Base-by-base conservation (phyloP, 352 stramenopile species). In the Blastocystis sp. region DNA sequence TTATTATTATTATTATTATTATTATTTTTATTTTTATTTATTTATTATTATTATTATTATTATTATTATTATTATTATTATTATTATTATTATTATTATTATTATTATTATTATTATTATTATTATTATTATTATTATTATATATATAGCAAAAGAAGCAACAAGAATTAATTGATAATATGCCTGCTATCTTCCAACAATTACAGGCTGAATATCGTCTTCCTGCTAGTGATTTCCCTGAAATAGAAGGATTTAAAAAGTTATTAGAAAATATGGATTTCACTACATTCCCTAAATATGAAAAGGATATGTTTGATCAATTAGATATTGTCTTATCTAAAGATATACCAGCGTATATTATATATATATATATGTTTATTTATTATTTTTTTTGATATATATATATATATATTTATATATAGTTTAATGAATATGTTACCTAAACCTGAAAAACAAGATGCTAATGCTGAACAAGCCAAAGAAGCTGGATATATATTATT, bases 181-280 rank as follows among this genome's bases (percentile, higher is more conserved):
- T 96, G 70, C 77, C 73, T 16, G 82, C 89, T 49, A 80, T 91
- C 25, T 96, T 98, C 67, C 80, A 84, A n/a, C 83, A 90, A 19
- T 82, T 96, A 28, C 80, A 94, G 66, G 90, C 91, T 56, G 93
- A 95, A 68, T 91, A 94, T 73, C 83, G 93, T 62, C 71, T 96
- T 21, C 79, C 81, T 7, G 78, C 80, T 0, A 79, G 52, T 55
- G 84, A 94, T 55, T 93, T 95, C 65, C 86, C 86, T 6, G 73
- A 87, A 57, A 54, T 92, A 23, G 75, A 89, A 2, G 77, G 86
- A 2, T 94, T 93, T 65, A 64, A 72, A 7, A 55, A 69, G 23
- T 78, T 84, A 35, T 79, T 87, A 19, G 48, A 72, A 2, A 74
- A 82, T 9, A 76, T 80, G 52, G 85, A 93, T 52, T 89, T 94